Percentiles rank a stretch among this genome's conserved stretches.
These are phyloP conservation scores for Pseudogymnoascus sp. DNA, from an alignment of 2,329 filamentous ascomycete species.

Conservation along the genomic window DNA sequence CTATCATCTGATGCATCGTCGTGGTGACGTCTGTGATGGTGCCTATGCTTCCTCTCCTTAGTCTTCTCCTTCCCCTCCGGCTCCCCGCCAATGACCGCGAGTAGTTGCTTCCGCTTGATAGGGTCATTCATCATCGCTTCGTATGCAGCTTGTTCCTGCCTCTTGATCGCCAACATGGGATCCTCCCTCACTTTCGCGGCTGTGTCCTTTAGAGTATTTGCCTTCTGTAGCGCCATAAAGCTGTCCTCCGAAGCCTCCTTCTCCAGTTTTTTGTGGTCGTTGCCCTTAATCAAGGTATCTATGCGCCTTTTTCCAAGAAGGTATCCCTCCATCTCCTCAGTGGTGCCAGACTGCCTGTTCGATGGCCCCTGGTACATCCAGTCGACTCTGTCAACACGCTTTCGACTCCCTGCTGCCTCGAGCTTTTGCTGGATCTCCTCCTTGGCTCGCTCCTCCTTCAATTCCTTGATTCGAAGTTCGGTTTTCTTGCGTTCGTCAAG, in stretches of 20 bases:
- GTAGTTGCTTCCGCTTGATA: constrained; percentile 56
- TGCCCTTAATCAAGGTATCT: constrained; percentile 75
- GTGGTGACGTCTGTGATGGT: constrained; percentile 31
- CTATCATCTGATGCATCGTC: constrained; percentile 29
- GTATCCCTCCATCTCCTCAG: constrained; percentile 89
- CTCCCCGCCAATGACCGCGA: constrained; percentile 53
- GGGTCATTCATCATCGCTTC: constrained; percentile 74
- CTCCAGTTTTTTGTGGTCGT: constrained; percentile 71
- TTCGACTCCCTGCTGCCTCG: constrained; percentile 77
- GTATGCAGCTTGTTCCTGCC: constrained; percentile 76
- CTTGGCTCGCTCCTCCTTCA: constrained; percentile 85
- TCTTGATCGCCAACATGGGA: constrained; percentile 86
- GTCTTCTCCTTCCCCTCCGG: constrained; percentile 37
- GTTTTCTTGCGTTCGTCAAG: constrained; percentile 92
- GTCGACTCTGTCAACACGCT: constrained; percentile 75
- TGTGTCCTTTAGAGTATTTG: constrained; percentile 70
- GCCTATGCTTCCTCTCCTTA: constrained; percentile 39
- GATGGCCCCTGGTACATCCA: constrained; percentile 97
- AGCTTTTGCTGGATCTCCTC: constrained; percentile 87
- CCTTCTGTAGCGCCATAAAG: constrained; percentile 56
- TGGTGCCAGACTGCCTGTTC: constrained; percentile 63
- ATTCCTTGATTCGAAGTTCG: constrained; percentile 83
- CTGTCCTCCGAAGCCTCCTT: constrained; percentile 58
- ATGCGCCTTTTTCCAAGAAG: constrained; percentile 87
- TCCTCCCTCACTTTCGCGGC: constrained; percentile 83